These are phyloP conservation scores for Cryptosporidium bovis DNA, from an alignment of 169 alveolate species.

Conservation along the genomic window DNA sequence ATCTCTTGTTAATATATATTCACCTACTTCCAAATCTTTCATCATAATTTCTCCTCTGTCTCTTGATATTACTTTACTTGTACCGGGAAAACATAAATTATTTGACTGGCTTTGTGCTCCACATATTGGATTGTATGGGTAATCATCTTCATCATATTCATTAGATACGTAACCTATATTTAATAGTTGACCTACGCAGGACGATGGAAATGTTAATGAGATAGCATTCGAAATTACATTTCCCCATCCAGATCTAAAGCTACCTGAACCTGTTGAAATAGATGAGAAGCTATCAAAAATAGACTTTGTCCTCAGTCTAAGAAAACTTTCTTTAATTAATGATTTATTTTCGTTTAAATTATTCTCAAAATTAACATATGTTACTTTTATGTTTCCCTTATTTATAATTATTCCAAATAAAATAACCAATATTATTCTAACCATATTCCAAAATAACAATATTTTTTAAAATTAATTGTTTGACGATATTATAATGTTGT, in stretches of 20 bases:
- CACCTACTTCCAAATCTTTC: constrained; percentile 30
- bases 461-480: neutral
- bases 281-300: constrained; percentile 34
- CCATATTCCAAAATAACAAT: neutral
- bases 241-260: constrained; percentile 69
- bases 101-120: constrained; percentile 64
- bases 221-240: constrained; percentile 61
- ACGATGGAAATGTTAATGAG: constrained; percentile 54
- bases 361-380: neutral
- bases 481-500: too few species aligned
- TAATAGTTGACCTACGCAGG: constrained; percentile 51
- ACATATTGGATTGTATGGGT: constrained; percentile 53
- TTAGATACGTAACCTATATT: constrained; percentile 55
- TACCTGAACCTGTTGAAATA: neutral
- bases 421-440: neutral
- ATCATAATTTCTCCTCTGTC: constrained; percentile 42
- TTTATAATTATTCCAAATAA: neutral
- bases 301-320: constrained; percentile 23
- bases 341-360: neutral
- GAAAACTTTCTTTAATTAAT: constrained; percentile 2
- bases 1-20: constrained; percentile 24
- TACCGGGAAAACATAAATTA: constrained; percentile 67
- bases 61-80: constrained; percentile 5
- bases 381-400: neutral
- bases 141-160: constrained; percentile 65